These are phyloP conservation scores for Monilinia fructicola DNA, from an alignment of 2,329 filamentous ascomycete genomes.

Conservation along the genomic window DNA sequence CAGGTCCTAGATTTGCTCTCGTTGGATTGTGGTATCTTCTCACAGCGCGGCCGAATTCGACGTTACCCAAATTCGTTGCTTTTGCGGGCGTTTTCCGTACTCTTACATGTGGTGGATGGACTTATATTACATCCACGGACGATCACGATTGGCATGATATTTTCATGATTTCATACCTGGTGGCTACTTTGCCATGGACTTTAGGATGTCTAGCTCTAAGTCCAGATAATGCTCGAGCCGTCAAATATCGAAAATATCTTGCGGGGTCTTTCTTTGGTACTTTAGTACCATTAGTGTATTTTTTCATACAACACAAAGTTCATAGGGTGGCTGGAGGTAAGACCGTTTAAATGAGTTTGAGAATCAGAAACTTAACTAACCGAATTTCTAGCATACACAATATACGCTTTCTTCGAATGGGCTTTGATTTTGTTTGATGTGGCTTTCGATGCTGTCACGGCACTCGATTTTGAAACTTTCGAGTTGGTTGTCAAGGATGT, in stretches of 20 bases:
- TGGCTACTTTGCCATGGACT: slow-evolving; percentile 94
- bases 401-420: slow-evolving; percentile 98
- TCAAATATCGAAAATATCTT: slow-evolving; percentile 86
- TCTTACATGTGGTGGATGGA: slow-evolving; percentile 95
- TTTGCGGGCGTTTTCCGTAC: slow-evolving; percentile 82
- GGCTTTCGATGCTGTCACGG: slow-evolving; percentile 91
- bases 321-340: slow-evolving; percentile 89
- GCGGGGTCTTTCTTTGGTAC: slow-evolving; percentile 86
- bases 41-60: slow-evolving; percentile 71
- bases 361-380: slow-evolving; percentile 8
- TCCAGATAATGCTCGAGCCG: slow-evolving; percentile 75
- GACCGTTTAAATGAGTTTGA: slow-evolving; percentile 35
- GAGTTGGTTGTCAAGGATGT: slow-evolving; percentile 87
- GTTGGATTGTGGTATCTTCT: slow-evolving; percentile 91
- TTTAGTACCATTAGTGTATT: slow-evolving; percentile 87
- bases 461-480: slow-evolving; percentile 85
- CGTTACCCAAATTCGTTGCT: slow-evolving; percentile 78
- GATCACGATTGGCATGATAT: slow-evolving; percentile 99
- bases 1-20: slow-evolving; percentile 85
- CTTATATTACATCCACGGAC: slow-evolving; percentile 96
- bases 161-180: slow-evolving; percentile 97
- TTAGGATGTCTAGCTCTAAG: slow-evolving; percentile 85
- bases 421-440: slow-evolving; percentile 91
- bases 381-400: slow-evolving; percentile 75
- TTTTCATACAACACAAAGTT: slow-evolving; percentile 98